phyloP scores from a whole-genome alignment of 2,329 filamentous ascomycete species.

The Sordariomycetes sp. region DNA sequence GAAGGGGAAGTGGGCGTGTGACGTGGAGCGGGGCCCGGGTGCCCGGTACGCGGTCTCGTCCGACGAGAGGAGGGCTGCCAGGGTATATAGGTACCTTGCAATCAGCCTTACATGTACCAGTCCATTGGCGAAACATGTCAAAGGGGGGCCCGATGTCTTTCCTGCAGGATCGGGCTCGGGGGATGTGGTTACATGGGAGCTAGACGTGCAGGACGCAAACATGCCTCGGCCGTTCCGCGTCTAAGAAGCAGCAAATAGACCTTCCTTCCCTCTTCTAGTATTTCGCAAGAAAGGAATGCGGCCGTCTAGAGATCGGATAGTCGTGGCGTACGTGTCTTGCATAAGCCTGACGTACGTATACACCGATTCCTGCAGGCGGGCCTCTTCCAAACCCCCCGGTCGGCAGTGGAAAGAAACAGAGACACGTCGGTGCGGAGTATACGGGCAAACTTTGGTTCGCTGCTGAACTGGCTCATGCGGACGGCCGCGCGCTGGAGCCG shows the following conservation, averaged over 20 bases:
- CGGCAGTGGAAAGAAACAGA: background rate
- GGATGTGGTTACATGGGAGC: background rate
- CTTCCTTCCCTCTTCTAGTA: no score
- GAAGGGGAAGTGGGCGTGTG: background rate
- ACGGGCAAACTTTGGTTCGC: background rate
- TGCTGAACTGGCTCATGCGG: background rate
- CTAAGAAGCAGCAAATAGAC: background rate
- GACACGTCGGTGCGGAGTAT: background rate
- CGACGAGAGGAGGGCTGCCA: background rate
- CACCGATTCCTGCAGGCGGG: no score
- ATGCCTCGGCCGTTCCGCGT: background rate
- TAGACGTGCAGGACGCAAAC: background rate
- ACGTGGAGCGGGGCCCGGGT: background rate
- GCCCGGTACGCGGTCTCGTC: background rate
- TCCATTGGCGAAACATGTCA: background rate
- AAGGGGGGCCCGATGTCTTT: background rate
- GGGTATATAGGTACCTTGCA: background rate
- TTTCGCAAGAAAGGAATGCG: no score
- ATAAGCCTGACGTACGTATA: no score
- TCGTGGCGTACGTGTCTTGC: no score
- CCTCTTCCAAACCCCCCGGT: background rate
- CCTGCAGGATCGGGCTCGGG: background rate
- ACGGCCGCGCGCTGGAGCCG: background rate
- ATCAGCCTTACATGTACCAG: background rate
- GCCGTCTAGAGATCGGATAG: no score